Evolutionary conservation across 2,329 filamentous ascomycete species (phyloP).

Genomic region (Sordariomycetes sp.): DNA sequence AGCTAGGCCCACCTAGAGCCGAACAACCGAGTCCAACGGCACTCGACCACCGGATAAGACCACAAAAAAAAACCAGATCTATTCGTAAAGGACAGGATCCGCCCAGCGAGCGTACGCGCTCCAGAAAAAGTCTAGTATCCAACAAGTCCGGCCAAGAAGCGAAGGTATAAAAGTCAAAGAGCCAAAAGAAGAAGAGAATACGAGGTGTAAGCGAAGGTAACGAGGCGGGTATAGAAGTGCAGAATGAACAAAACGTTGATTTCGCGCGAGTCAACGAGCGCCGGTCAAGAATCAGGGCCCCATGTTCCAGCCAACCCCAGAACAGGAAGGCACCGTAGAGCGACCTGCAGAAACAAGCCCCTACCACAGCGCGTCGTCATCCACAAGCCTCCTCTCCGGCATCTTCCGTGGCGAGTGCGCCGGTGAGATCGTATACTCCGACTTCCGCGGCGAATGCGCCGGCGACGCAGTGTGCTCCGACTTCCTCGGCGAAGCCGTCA

Average conservation of each 20-base stretch:
- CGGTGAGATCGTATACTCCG: background rate
- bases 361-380: conserved; percentile 8
- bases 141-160: background rate
- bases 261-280: background rate
- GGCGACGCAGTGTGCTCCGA: background rate
- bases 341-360: background rate
- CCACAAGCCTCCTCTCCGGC: conserved; percentile 5
- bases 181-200: background rate
- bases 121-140: background rate
- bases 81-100: conserved; percentile 3
- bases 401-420: background rate
- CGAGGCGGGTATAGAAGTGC: background rate
- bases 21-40: background rate
- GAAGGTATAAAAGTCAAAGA: background rate
- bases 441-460: background rate
- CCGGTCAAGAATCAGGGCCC: too few species aligned
- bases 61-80: background rate
- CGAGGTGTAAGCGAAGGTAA: background rate
- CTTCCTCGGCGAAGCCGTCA: background rate
- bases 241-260: background rate
- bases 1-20: background rate
- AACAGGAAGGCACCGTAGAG: too few species aligned
- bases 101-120: background rate
- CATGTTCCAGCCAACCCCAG: too few species aligned
- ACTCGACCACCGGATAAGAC: background rate